Evolutionary conservation across 75 land plant genomes (phyloP), one percentile per base, ranked within the genome.

Genomic region (Chamaecyparis obtusa): DNA sequence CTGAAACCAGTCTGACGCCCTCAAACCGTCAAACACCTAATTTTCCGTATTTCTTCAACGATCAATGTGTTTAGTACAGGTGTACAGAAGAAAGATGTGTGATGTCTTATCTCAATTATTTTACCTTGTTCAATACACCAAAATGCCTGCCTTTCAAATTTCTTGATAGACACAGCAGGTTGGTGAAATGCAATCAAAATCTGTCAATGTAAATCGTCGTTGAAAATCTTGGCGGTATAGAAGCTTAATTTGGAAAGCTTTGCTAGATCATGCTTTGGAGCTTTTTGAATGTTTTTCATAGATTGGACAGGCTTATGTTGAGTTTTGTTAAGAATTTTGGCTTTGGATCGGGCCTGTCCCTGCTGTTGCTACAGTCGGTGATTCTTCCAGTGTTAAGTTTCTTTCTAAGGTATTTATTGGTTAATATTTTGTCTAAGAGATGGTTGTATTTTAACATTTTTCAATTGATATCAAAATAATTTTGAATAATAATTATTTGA

Each of bases 261-360:
- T 0, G 19, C 4, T 57, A 19, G 64, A 57, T 57, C 24, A 16
- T 57, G 4, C 21, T 57, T 57, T 57, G 21, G 64, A 57, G 64
- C 33, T n/a, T 30, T 30, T 33, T 71, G 30, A n/a, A 3, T n/a
- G 0, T 5, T n/a, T 67, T 21, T 67, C 72, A 8, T 8, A n/a
- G 72, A n/a, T 71, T 71, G 10, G 74, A 30, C 33, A 30, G 11
- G 33, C 74, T 71, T n/a, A 9, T 27, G 1, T 9, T 10, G 13
- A 71, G 33, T 71, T 8, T 30, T 71, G 2, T 71, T 35, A 27
- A 71, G 33, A 32, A 71, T 5, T 71, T 71, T 71, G 33, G 11
- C 74, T 7, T 27, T 71, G 74, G 74, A 71, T 71, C 74, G 74
- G 88, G 94, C 88, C 96, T 55, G 91, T 88, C 87, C 93, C 91